phyloP scores from a whole-genome alignment of 345 rosid genomes.

The Sonneratia caseolaris region DNA sequence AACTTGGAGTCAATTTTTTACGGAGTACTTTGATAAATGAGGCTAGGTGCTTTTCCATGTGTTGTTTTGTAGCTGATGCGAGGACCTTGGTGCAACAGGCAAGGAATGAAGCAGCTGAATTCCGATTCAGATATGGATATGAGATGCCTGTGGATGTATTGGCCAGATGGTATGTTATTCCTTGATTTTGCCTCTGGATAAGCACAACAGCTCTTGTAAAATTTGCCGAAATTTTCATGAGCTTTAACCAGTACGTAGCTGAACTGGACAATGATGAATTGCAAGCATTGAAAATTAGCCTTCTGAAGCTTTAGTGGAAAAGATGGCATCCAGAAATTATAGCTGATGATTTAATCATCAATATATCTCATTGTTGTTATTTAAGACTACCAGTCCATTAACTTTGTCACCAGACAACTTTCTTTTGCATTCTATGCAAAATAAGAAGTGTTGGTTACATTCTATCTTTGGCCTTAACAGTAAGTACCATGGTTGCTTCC shows the following conservation, averaged over 20 bases:
- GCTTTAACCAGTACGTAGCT: not conserved
- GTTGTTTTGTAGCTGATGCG: slow-evolving; percentile 71
- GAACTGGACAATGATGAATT: not conserved
- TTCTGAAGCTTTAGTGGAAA: not conserved
- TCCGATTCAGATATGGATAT: slow-evolving; percentile 85
- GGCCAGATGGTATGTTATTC: slow-evolving; percentile 47
- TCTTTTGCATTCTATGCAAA: not conserved
- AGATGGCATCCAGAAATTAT: not conserved
- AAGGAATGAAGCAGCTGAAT: slow-evolving; percentile 98
- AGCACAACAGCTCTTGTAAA: not conserved
- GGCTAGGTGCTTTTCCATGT: not conserved
- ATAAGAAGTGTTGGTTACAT: not conserved
- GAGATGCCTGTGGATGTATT: slow-evolving; percentile 96
- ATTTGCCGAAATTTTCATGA: not conserved
- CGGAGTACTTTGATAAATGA: not conserved
- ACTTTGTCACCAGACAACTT: not conserved
- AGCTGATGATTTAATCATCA: not conserved
- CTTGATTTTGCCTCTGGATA: not conserved
- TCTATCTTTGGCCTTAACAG: not conserved
- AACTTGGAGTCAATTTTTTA: not conserved
- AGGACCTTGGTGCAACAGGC: slow-evolving; percentile 98
- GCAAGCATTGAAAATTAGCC: too few species aligned
- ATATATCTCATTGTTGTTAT: not conserved
- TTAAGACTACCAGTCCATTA: not conserved
- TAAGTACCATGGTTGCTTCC: not conserved